A percentile compares a stretch with the other conserved stretches of the same genome.
phyloP scores from a whole-genome alignment of 2,329 filamentous ascomycete genomes.

The Pseudogymnoascus verrucosus region DNA sequence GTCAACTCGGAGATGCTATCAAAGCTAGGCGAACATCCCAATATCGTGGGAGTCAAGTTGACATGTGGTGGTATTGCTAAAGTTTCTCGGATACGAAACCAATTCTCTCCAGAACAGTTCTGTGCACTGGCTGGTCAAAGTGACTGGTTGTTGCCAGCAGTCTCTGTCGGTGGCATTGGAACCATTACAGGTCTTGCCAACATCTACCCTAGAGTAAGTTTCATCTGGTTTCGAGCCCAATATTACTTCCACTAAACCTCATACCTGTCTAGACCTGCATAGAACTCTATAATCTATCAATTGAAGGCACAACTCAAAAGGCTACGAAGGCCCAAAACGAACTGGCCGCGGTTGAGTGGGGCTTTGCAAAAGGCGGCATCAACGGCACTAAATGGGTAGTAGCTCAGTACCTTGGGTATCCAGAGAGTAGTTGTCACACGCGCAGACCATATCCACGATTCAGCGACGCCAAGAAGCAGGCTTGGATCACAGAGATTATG shows the following conservation, averaged over 20 bases:
- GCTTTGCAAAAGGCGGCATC: slow-evolving; percentile 50
- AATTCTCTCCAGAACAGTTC: slow-evolving; percentile 39
- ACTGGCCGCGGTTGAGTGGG: slow-evolving; percentile 46
- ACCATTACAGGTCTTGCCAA: slow-evolving; percentile 57
- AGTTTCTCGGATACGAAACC: slow-evolving; percentile 39
- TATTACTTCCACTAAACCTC: not conserved
- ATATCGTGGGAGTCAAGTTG: slow-evolving; percentile 31
- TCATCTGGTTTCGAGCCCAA: not conserved
- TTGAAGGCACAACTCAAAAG: slow-evolving; percentile 37
- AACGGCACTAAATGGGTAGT: slow-evolving; percentile 54
- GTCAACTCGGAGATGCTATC: slow-evolving; percentile 33
- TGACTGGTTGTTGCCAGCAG: slow-evolving; percentile 58
- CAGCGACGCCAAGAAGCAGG: slow-evolving; percentile 35
- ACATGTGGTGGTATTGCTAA: slow-evolving; percentile 34
- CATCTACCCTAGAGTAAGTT: slow-evolving; percentile 46
- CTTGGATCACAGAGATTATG: slow-evolving; percentile 31
- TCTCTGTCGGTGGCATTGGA: slow-evolving; percentile 50
- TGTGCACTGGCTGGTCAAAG: slow-evolving; percentile 46
- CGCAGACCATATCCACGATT: slow-evolving; percentile 47
- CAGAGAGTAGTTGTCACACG: slow-evolving; percentile 43
- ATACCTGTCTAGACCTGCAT: slow-evolving; percentile 31
- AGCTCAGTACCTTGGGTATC: slow-evolving; percentile 44
- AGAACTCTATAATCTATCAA: slow-evolving; percentile 41
- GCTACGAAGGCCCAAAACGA: slow-evolving; percentile 42
- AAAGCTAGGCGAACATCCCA: slow-evolving; percentile 26